Evolutionary conservation across 2,329 filamentous ascomycete genomes (phyloP), one percentile per base, ranked within the genome.

Genomic region (Calonectria hawksworthii): DNA sequence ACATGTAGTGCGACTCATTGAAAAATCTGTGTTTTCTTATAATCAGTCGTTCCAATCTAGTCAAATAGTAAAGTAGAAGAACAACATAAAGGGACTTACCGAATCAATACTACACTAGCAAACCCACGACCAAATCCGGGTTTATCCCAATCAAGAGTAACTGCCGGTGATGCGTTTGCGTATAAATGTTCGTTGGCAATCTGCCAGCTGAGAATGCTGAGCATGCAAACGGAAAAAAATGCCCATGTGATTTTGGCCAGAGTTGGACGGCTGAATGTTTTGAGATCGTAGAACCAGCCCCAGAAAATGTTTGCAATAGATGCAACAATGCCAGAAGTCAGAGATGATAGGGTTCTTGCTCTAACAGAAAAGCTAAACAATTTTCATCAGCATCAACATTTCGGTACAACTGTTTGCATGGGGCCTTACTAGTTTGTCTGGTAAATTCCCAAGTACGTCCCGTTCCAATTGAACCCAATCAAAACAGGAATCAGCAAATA

Each of bases 1-100:
- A 89, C 82, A 89, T 89, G 76, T 87, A 87, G 54, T 89, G 86
- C 0, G 86, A 87, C 75, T 90, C 89, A 72, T 90, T 89, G 81
- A 89, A 85, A 78, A 90, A 89, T 13, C 81, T 84, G 1, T 0
- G 9, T 1, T 18, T 21, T 23, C 3, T 78, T 8, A 79, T 70
- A 0, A 11, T 47, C n/a, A 41, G n/a, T 10, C 18, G 16, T 16
- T 2, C 28, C 5, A n/a, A 26, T 4, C 38, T 5, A 5, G 28
- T 11, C n/a, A 41, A 30, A 41, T 30, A n/a, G n/a, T 30, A 23
- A 4, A 10, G 18, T 28, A 72, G 6, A 21, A 44, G 38, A 44
- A 44, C n/a, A n/a, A n/a, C n/a, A 10, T 32, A n/a, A 9, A 3
- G 21, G 6, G 3, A 7, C 80, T 67, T 79, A 88, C 83, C 88